Conservation (phyloP, 78 protist species). For the slime mould (Dictyostelium discoideum) region dicty_2.7 NC_007088.5:2490001-2490500, state of each 20-base stretch:
- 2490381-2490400: background rate
- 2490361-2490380: slow-evolving; percentile 71
- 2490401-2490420: too few species aligned
- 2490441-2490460: too few species aligned
- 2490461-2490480: background rate
- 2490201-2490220: slow-evolving; percentile 36
- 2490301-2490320: slow-evolving; percentile 8
- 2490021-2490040: slow-evolving; percentile 58
- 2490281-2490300: background rate
- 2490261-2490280: background rate
- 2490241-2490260: background rate
- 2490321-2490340: slow-evolving; percentile 34
- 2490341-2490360: slow-evolving; percentile 48
- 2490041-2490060: slow-evolving; percentile 55
- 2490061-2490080: slow-evolving; percentile 70
- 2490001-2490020: slow-evolving; percentile 55
- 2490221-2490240: slow-evolving; percentile 41
- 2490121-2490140: slow-evolving; percentile 30
- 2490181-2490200: slow-evolving; percentile 29
- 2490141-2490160: background rate
- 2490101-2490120: slow-evolving; percentile 11
- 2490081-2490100: slow-evolving; percentile 43
- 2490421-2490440: too few species aligned
- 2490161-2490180: slow-evolving; percentile 43
- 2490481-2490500: slow-evolving; percentile 14